Evolutionary conservation across 139 green algal genomes (phyloP).

Genomic region (Diplosphaera chodatii): DNA sequence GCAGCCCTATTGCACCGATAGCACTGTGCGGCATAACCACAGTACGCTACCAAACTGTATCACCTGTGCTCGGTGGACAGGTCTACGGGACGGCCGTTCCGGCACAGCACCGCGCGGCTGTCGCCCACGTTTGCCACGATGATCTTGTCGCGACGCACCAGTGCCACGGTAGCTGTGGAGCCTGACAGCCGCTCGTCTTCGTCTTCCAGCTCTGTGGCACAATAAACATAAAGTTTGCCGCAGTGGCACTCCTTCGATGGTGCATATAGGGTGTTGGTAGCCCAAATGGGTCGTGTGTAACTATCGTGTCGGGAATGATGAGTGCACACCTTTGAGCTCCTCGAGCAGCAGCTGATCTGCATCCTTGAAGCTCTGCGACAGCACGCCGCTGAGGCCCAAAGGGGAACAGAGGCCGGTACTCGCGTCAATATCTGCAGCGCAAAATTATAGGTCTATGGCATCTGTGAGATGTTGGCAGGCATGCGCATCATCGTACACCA

Average conservation of each 20-base stretch:
- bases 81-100: constrained; percentile 28
- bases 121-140: constrained; percentile 75
- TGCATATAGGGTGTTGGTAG: too few relatives aligned
- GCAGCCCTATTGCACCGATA: too few relatives aligned
- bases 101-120: constrained; percentile 54
- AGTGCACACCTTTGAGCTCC: constrained; percentile 33
- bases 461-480: too few relatives aligned
- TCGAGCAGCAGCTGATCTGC: constrained; percentile 40
- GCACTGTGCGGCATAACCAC: too few relatives aligned
- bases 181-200: constrained; percentile 21
- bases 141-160: constrained; percentile 38
- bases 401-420: constrained; percentile 29
- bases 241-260: too few relatives aligned
- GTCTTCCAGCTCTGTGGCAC: constrained; percentile 19
- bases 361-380: constrained; percentile 31
- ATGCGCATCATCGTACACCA: neutral
- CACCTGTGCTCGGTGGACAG: constrained; percentile 48
- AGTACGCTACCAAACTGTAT: too few relatives aligned
- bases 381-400: constrained; percentile 9
- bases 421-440: constrained; percentile 7
- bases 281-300: too few relatives aligned
- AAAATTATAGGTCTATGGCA: too few relatives aligned
- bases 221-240: too few relatives aligned
- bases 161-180: constrained; percentile 40
- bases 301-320: too few relatives aligned